Conservation (phyloP, 306 rosid genomes). For the Castanospermum australe region DNA sequence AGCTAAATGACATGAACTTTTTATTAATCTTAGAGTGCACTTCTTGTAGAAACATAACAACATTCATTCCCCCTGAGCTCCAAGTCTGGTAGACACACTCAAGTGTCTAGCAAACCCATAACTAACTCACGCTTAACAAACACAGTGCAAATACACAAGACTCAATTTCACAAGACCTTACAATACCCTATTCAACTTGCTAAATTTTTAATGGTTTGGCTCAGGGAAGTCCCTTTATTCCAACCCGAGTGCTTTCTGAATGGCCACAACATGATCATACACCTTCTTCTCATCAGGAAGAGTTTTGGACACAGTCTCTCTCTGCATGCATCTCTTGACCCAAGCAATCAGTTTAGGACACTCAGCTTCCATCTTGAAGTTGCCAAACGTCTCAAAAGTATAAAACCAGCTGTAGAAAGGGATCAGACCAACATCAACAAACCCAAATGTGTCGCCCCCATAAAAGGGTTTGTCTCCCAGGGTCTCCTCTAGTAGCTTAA, state of each 20-base stretch:
- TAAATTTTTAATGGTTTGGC: not conserved
- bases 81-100: not conserved
- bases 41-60: not conserved
- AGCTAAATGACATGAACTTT: not conserved
- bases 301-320: constrained; percentile 39
- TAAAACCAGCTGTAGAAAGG: constrained; percentile 46
- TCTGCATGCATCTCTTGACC: constrained; percentile 46
- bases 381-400: constrained; percentile 34
- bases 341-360: constrained; percentile 52
- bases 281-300: constrained; percentile 44
- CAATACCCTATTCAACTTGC: not conserved
- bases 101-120: constrained; percentile 1
- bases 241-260: constrained; percentile 14
- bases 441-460: constrained; percentile 48
- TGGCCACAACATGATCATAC: constrained; percentile 15
- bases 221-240: not conserved
- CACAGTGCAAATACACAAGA: not conserved
- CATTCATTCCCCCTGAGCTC: not conserved
- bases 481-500: constrained; percentile 30
- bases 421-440: constrained; percentile 41
- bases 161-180: not conserved
- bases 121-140: not conserved
- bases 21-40: not conserved
- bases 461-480: constrained; percentile 35
- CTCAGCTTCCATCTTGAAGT: constrained; percentile 46